Conservation (phyloP, 2,329 filamentous ascomycete species). For the Aspergillus sclerotialis region DNA sequence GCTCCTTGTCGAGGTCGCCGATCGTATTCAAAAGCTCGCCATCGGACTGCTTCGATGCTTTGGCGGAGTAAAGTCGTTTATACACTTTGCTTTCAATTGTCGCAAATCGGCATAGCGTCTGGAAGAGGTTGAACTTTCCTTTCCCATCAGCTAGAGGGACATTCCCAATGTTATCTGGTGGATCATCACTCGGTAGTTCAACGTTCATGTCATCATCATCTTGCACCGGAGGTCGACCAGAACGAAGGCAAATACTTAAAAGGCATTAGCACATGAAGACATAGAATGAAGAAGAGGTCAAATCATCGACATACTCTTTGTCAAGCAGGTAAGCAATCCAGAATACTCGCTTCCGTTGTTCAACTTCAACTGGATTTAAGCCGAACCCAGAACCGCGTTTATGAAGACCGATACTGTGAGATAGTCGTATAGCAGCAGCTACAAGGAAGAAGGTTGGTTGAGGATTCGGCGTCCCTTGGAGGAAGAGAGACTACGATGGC, state of each 20-base stretch:
- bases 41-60: conserved; percentile 83
- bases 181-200: conserved; percentile 84
- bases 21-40: conserved; percentile 93
- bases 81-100: conserved; percentile 92
- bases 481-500: conserved; percentile 62
- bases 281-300: background rate
- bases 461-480: conserved; percentile 93
- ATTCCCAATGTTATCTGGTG: conserved; percentile 86
- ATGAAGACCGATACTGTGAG: conserved; percentile 91
- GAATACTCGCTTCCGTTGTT: conserved; percentile 75
- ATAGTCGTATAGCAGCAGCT: conserved; percentile 79
- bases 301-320: conserved; percentile 49
- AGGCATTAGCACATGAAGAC: conserved; percentile 8
- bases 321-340: conserved; percentile 72
- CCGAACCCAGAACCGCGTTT: conserved; percentile 91
- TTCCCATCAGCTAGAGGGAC: conserved; percentile 84
- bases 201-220: conserved; percentile 90
- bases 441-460: conserved; percentile 90
- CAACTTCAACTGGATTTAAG: conserved; percentile 85
- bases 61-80: conserved; percentile 85
- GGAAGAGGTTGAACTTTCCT: conserved; percentile 90
- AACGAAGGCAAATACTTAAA: conserved; percentile 57
- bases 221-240: conserved; percentile 64
- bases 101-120: conserved; percentile 84
- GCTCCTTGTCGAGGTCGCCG: conserved; percentile 78